These are phyloP conservation scores for Pleurotus citrinopileatus DNA, from an alignment of 768 basidiomycete species.

Conservation along the genomic window DNA sequence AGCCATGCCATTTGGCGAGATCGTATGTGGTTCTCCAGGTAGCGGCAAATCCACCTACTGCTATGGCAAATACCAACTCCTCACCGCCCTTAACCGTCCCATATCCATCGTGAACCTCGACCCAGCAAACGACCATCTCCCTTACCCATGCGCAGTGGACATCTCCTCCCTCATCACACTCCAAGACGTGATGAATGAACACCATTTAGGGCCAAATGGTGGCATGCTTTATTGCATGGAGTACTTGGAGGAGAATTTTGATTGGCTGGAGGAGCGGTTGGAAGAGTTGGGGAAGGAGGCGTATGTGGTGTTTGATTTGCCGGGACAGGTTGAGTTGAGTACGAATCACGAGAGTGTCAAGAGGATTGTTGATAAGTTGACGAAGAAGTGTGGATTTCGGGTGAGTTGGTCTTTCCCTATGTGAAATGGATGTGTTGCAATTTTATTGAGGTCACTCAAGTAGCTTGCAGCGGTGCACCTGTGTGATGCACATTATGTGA, in stretches of 20 bases:
- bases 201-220: slow-evolving; percentile 91
- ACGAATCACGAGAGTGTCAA: slow-evolving; percentile 94
- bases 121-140: slow-evolving; percentile 86
- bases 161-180: slow-evolving; percentile 86
- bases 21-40: slow-evolving; percentile 84
- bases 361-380: slow-evolving; percentile 67
- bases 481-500: slow-evolving; percentile 96
- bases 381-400: slow-evolving; percentile 77
- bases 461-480: slow-evolving; percentile 93
- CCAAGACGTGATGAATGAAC: slow-evolving; percentile 80
- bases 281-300: slow-evolving; percentile 65
- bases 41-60: slow-evolving; percentile 89
- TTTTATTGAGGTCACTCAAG: not conserved
- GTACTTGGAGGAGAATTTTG: slow-evolving; percentile 92
- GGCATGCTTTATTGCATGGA: slow-evolving; percentile 97
- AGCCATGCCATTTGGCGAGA: slow-evolving; percentile 89
- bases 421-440: not conserved
- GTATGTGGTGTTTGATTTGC: slow-evolving; percentile 93
- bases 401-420: slow-evolving; percentile 45
- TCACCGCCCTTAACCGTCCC: slow-evolving; percentile 81
- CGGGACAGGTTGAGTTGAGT: slow-evolving; percentile 96
- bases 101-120: slow-evolving; percentile 94
- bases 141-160: slow-evolving; percentile 89
- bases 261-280: slow-evolving; percentile 76
- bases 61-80: slow-evolving; percentile 84